Base-by-base conservation (phyloP, 2,329 filamentous ascomycete genomes). In the Pseudopithomyces maydicus region DNA sequence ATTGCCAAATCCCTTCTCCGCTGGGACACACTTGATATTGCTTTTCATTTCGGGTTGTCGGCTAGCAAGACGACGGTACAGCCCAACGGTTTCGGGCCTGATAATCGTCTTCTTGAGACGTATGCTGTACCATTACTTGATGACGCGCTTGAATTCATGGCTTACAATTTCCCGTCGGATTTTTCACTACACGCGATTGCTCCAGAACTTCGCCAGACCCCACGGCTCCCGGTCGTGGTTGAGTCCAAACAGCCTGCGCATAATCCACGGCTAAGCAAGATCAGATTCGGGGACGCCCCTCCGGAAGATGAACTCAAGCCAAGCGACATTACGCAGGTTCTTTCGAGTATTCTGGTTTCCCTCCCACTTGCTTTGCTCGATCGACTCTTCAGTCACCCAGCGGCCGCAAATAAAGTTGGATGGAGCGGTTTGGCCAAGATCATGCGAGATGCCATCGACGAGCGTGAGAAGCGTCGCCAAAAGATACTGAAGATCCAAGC, bases 281-380 rank as follows among this genome's bases (percentile, higher is more conserved):
- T 92, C 51, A 85, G 87, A 58, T 92, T 92, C 66, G 89, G 89
- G n/a, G 88, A 91, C 62, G 77, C 88, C 19, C 78, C 85, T 2
- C 64, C 70, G 2, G 77, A 78, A 23, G 75, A 81, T 33, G 76
- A 80, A 11, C 65, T 70, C 29, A 71, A 75, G 38, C 66, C 74
- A 11, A 74, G 71, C 19, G 64, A 65, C 48, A 61, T 80, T 29
- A 80, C 82, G 22, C 79, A 80, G 0, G 74, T 83, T 0, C 76
- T 92, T 5, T 92, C 90, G 0, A 86, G 84, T 26, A 78, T 91
- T 20, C 78, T 93, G 2, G 77, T 91, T 51, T 90, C 90, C 39
- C 77, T 92, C 6, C 90, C 90, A 0, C 90, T 90, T 63, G 78
- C 83, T 14, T 78, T 88, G 26, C 79, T 93, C 22, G 88, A 89